A percentile compares a stretch with the other conserved stretches of the same genome.
These are phyloP conservation scores for Nadsonia fulvescens DNA, from an alignment of 805 yeast species.

Conservation along the genomic window DNA sequence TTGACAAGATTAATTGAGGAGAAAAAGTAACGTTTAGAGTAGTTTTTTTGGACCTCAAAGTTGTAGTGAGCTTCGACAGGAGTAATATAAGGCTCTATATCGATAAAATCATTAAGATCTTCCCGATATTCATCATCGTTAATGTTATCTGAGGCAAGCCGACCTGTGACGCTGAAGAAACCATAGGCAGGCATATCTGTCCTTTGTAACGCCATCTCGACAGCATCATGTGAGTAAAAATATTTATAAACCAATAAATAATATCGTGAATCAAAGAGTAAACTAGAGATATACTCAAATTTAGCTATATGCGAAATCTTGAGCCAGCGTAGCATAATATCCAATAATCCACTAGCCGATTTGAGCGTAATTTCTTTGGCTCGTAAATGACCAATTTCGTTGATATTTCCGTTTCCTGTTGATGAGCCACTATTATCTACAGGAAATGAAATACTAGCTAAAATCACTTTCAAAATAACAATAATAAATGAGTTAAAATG, in stretches of 20 bases:
- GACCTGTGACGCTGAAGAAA: slow-evolving; percentile 3
- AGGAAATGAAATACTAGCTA: slow-evolving; percentile 24
- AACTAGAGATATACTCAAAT: slow-evolving; percentile 50
- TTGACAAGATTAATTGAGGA: slow-evolving; percentile 30
- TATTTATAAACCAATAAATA: slow-evolving; percentile 22
- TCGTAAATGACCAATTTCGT: slow-evolving; percentile 27
- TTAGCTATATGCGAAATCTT: slow-evolving; percentile 62
- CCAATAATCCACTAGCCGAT: slow-evolving; percentile 35
- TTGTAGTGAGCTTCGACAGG: slow-evolving; percentile 4
- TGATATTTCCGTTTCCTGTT: slow-evolving; percentile 1
- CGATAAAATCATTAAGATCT: slow-evolving; percentile 1
- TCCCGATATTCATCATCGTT: too few relatives aligned
- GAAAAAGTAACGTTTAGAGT: slow-evolving; percentile 14
- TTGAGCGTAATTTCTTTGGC: slow-evolving; percentile 48
- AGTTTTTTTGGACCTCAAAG: slow-evolving; percentile 4
- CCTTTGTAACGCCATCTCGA: slow-evolving; percentile 9
- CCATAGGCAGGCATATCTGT: slow-evolving; percentile 2
- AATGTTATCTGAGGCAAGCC: too few relatives aligned
- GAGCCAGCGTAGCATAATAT: slow-evolving; percentile 54
- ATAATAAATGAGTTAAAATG: slow-evolving; percentile 44
- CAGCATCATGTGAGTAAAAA: slow-evolving; percentile 12
- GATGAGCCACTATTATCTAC: slow-evolving; percentile 6
- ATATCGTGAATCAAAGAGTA: slow-evolving; percentile 59
- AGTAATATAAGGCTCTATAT: slow-evolving; percentile 1
- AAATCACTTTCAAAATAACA: slow-evolving; percentile 47